A percentile compares a stretch with the other conserved stretches of the same genome.
Evolutionary conservation across 1,139 yeast species (phyloP).

Genomic region (Suhomyces coccinellae): DNA sequence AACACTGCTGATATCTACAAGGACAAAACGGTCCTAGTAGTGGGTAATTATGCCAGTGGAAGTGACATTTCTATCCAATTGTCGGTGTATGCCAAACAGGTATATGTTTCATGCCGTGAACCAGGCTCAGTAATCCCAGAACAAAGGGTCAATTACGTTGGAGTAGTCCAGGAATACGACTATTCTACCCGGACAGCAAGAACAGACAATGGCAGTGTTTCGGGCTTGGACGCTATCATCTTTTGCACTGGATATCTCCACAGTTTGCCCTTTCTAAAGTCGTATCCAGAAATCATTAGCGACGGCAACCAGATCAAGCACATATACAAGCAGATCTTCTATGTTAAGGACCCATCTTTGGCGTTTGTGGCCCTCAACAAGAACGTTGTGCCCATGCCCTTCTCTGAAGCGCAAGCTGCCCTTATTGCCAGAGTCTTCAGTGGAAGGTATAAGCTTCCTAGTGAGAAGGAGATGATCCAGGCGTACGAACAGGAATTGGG

Average conservation of each 20-base stretch:
- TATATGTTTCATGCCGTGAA: constrained; percentile 36
- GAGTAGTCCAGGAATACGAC: constrained; percentile 29
- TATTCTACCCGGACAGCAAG: constrained; percentile 23
- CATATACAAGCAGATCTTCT: constrained; percentile 46
- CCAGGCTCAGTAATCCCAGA: constrained; percentile 22
- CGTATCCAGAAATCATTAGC: constrained; percentile 27
- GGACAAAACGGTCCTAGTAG: constrained; percentile 43
- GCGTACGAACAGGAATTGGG: constrained; percentile 23
- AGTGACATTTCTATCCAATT: constrained; percentile 48
- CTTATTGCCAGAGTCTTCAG: constrained; percentile 43
- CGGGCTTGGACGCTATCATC: constrained; percentile 38
- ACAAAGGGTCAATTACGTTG: constrained; percentile 22
- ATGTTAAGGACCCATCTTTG: constrained; percentile 46
- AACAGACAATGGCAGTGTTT: constrained; percentile 25
- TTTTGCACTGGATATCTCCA: constrained; percentile 54
- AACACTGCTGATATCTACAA: constrained; percentile 31
- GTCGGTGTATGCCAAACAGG: constrained; percentile 38
- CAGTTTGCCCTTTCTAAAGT: constrained; percentile 42
- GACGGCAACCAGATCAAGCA: constrained; percentile 35
- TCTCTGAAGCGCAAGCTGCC: constrained; percentile 48
- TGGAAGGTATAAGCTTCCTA: constrained; percentile 42
- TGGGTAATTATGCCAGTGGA: constrained; percentile 52
- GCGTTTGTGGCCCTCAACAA: constrained; percentile 40
- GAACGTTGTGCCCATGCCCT: constrained; percentile 48
- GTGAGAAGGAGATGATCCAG: constrained; percentile 29